These are phyloP conservation scores for Neoboletus magnificus DNA, from an alignment of 768 basidiomycete species.

Conservation along the genomic window DNA sequence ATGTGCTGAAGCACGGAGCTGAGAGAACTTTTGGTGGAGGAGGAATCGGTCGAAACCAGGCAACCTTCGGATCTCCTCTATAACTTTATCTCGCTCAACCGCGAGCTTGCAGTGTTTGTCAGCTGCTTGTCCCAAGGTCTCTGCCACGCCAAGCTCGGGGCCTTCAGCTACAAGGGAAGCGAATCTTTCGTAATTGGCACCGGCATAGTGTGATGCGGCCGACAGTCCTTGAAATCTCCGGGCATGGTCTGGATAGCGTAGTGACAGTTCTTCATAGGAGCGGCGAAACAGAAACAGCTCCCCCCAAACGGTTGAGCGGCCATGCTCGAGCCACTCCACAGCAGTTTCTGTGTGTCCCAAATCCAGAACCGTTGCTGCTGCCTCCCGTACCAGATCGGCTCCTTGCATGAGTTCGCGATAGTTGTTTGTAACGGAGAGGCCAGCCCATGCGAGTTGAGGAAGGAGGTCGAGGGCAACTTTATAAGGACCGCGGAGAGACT, in stretches of 20 bases:
- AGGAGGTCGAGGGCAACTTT: not conserved
- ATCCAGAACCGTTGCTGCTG: conserved; percentile 5
- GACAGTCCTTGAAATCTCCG: conserved; percentile 1
- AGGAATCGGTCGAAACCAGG: not conserved
- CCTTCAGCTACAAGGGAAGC: not conserved
- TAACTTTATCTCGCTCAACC: not conserved
- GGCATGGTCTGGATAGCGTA: conserved; percentile 3
- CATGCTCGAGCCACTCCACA: conserved; percentile 21
- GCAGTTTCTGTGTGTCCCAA: not conserved
- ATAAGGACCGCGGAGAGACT: too few relatives aligned
- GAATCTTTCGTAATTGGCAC: not conserved
- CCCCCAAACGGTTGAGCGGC: conserved; percentile 13
- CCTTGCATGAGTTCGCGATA: not conserved
- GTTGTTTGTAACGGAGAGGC: not conserved
- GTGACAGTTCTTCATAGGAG: conserved; percentile 1
- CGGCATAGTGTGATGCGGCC: not conserved
- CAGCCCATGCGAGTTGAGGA: not conserved
- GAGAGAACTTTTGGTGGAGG: not conserved
- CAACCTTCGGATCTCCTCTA: not conserved
- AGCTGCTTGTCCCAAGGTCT: not conserved
- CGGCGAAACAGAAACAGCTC: conserved; percentile 11
- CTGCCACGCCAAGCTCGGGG: not conserved
- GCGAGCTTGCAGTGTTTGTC: not conserved
- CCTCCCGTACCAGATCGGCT: conserved; percentile 2
- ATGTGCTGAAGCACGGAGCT: not conserved